Evolutionary conservation across 179 eudicot species (phyloP), one percentile per base, ranked within the genome.

Genomic region (Heliamphora ciliata): DNA sequence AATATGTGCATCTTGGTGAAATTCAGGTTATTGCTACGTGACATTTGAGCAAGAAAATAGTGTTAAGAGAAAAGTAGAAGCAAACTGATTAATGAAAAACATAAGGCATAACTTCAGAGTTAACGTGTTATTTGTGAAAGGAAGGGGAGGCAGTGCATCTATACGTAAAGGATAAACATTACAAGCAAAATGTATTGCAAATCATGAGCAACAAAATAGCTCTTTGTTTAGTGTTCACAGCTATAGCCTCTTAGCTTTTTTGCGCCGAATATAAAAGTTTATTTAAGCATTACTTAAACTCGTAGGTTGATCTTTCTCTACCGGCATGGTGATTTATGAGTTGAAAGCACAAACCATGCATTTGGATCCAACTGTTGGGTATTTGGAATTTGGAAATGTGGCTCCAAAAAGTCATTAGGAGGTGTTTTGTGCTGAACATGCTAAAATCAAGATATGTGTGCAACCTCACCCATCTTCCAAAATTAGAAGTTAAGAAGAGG

Each of bases 231-330:
- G 78, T 85, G 84, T 89, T 56, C 60, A 84, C 85, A 86, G 58
- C 88, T 88, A 84, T n/a, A 14, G n/a, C 86, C 93, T 92, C 72
- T 88, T 86, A 52, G 85, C 79, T 79, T 64, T 86, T 84, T 88
- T 90, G 59, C 92, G 85, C 74, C 86, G 72, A 60, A 46, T 60
- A 86, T 64, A 54, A 69, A 59, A 73, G 13, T 70, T 48, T 21
- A 50, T 52, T 47, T 48, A 31, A 83, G 66, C 21, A 76, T 48
- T 60, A 73, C 2, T 55, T 73, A 24, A 52, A 24, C 51, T 8
- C 46, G 3, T 4, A 78, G 58, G 15, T 56, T 79, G 56, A 78
- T 70, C 40, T 4, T 60, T 48, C 44, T n/a, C 14, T 18, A 68
- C 67, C 60, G 55, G 51, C 75, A 64, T 66, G 72, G 8, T 79